Evolutionary conservation across 148 eudicot genomes (phyloP), one percentile per base, ranked within the genome.

Genomic region (Polygonum aviculare): DNA sequence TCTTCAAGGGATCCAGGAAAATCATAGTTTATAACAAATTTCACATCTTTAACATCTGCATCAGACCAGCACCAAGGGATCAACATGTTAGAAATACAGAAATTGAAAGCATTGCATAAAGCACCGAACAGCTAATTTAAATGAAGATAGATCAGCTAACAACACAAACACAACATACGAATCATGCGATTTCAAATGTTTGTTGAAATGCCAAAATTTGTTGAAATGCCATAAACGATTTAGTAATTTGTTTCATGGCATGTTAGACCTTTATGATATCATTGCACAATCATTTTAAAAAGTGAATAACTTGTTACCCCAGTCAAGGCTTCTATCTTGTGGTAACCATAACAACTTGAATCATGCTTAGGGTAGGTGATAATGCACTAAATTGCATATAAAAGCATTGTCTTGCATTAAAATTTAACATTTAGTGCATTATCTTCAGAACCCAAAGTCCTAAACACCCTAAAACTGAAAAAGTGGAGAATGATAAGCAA

Each of bases 1-100:
- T 96, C 99, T 85, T 96, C 99, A 48, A 96, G 86, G 41, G 98
- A 93, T 73, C 98, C 98, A 15, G 99, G 99, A 71, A 96, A 96
- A 81, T 96, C 98, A 62, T 96, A 96, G 79, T 93, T 96, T 81
- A 96, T 86, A 75, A 96, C 99, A 63, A 77, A 96, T 75, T 85
- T 96, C 72, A 96, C 99, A 82, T 93, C 99, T 86, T 96, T 96
- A 80, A 96, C 99, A 84, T 96, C 99, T 93, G 89, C 72, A 54
- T 44, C 72, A 54, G 60, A 81, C 0, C 33, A 57, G 4, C 5
- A 33, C 16, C 45, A 67, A 36, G 15, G 8, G 15, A 7, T 1
- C 3, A 21, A 12, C 5, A 21, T 21, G 33, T 9, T 57, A 22
- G 33, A n/a, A 7, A 3, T 57, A 57, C 11, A 19, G 2, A 9